Evolutionary conservation across 1,284 basidiomycete genomes (phyloP).

Genomic region (Apiotrichum siamense): DNA sequence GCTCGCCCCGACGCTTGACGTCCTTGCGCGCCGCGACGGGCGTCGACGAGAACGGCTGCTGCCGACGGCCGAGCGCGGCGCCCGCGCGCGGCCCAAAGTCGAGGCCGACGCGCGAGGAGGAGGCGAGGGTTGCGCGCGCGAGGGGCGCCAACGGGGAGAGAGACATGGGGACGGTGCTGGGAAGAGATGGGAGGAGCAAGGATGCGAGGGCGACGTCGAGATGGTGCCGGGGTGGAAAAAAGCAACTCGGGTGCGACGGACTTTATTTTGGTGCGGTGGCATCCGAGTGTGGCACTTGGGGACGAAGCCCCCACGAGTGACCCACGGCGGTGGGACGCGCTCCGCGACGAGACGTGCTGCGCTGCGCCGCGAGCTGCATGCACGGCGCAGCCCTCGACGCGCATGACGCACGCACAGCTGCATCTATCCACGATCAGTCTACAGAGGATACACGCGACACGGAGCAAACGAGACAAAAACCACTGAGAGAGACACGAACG

Average conservation of each 20-base stretch:
- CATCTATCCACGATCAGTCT: too few relatives aligned
- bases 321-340: too few relatives aligned
- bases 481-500: too few relatives aligned
- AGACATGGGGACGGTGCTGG: conserved; percentile 1
- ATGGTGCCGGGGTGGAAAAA: background rate
- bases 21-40: too few relatives aligned
- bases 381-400: too few relatives aligned
- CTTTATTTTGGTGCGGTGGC: background rate
- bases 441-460: background rate
- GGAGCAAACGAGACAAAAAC: background rate
- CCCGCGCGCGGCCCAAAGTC: conserved; percentile 8
- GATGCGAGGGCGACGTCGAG: background rate
- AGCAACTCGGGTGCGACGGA: conserved; percentile 4
- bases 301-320: background rate
- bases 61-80: background rate
- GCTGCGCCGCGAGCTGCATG: too few relatives aligned
- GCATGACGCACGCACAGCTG: too few relatives aligned
- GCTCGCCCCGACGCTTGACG: too few relatives aligned
- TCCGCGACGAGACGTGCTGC: too few relatives aligned
- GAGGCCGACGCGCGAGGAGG: conserved; percentile 21
- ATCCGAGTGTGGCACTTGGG: background rate
- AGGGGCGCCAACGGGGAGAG: conserved; percentile 1
- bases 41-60: too few relatives aligned
- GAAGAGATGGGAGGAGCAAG: background rate
- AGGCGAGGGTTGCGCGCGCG: conserved; percentile 10